A percentile compares a stretch with the other conserved stretches of the same genome.
Conservation (phyloP, 768 basidiomycete genomes). For the Rhodotorula graminis region DNA sequence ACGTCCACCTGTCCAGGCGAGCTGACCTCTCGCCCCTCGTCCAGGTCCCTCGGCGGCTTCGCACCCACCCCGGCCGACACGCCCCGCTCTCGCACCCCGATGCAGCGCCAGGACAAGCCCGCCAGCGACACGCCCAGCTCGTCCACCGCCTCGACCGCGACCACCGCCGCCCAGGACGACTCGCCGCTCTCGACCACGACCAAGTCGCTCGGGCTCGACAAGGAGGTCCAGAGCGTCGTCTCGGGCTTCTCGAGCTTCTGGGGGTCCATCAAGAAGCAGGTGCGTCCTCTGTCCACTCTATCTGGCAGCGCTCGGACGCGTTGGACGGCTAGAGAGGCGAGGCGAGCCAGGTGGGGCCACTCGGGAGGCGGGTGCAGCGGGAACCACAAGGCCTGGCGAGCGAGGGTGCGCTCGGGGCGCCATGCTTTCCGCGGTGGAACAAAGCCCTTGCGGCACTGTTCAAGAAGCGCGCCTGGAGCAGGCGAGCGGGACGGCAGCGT, state of each 20-base stretch:
- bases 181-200: not conserved
- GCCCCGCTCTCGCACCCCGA: constrained; percentile 4
- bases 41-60: constrained; percentile 14
- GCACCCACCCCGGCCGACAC: constrained; percentile 2
- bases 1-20: too few species aligned
- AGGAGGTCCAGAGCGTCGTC: constrained; percentile 29
- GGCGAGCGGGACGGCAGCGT: too few species aligned
- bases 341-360: not conserved
- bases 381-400: too few species aligned
- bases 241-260: constrained; percentile 32
- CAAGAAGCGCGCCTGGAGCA: too few species aligned
- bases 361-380: not conserved
- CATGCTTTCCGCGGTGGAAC: too few species aligned
- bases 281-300: not conserved
- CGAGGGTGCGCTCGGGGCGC: too few species aligned
- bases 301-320: not conserved
- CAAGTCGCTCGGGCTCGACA: constrained; percentile 10
- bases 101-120: not conserved
- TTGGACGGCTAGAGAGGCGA: not conserved
- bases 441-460: too few species aligned
- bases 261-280: constrained; percentile 38
- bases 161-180: not conserved
- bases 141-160: not conserved
- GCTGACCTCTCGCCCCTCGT: too few species aligned
- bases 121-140: not conserved